Evolutionary conservation across 371 early-diverging fungal species (phyloP).

Genomic region (Actinomucor elegans): DNA sequence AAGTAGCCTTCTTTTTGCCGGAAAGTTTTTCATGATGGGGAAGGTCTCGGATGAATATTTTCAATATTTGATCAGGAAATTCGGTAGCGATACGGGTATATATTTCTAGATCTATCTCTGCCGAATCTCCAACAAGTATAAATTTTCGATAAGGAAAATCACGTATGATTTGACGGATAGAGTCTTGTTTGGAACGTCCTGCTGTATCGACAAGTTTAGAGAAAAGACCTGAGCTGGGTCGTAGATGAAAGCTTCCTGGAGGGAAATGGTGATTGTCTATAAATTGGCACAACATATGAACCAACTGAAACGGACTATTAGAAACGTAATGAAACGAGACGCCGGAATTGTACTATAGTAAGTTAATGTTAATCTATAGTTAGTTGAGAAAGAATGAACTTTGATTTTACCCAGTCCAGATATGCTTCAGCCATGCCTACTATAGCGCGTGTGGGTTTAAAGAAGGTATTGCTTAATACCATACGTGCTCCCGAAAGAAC

Average conservation of each 20-base stretch:
- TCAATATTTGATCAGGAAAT: constrained; percentile 67
- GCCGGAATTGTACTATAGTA: constrained; percentile 54
- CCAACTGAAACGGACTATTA: constrained; percentile 88
- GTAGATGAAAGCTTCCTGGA: constrained; percentile 74
- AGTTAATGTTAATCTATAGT: neutral
- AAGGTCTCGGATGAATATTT: constrained; percentile 89
- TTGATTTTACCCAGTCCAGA: constrained; percentile 58
- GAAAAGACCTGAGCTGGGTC: constrained; percentile 51
- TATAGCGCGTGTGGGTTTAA: constrained; percentile 55
- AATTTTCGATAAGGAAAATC: constrained; percentile 86
- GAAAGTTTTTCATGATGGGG: too few relatives aligned
- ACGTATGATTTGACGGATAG: constrained; percentile 53
- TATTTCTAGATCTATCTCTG: constrained; percentile 87
- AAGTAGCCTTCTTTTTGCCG: too few relatives aligned
- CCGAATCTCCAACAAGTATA: constrained; percentile 89
- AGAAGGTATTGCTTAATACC: constrained; percentile 70
- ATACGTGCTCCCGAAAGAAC: constrained; percentile 66
- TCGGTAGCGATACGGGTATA: constrained; percentile 63
- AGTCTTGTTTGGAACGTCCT: constrained; percentile 58
- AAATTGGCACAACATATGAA: constrained; percentile 73
- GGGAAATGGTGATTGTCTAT: constrained; percentile 74
- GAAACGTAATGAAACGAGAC: constrained; percentile 89
- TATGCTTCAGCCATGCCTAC: constrained; percentile 75
- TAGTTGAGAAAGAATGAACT: too few relatives aligned
- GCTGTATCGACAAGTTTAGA: constrained; percentile 36